Percentiles rank a stretch among this genome's conserved stretches.
Evolutionary conservation across 2,329 filamentous ascomycete species (phyloP).

Genomic region (Blastomyces silverae): DNA sequence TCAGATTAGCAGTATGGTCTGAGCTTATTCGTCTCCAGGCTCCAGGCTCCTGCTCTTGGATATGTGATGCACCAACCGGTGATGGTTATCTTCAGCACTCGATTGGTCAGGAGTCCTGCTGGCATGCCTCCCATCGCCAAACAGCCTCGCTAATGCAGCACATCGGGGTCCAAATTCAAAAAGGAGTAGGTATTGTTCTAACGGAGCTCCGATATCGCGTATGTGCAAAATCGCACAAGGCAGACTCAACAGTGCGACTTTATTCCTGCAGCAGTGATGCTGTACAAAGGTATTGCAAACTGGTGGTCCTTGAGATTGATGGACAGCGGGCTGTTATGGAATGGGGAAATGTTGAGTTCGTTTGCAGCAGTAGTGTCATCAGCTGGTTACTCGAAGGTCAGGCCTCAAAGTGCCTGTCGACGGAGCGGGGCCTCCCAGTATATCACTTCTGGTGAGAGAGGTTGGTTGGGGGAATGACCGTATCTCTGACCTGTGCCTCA

Average conservation of each 20-base stretch:
- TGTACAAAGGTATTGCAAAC: not conserved
- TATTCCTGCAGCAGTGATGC: not conserved
- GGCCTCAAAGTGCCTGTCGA: not conserved
- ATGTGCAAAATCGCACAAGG: not conserved
- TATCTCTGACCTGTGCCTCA: not conserved
- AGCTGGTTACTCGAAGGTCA: not conserved
- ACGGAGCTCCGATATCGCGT: not conserved
- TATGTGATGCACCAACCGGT: not conserved
- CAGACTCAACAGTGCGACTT: not conserved
- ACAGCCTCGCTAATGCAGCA: not conserved
- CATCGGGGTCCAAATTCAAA: not conserved
- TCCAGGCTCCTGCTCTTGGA: not conserved
- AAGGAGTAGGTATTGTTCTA: not conserved
- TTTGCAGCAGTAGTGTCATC: not conserved
- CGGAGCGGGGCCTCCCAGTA: not conserved
- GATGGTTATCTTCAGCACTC: not conserved
- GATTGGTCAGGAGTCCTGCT: not conserved
- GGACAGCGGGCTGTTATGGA: not conserved
- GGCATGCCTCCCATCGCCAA: not conserved
- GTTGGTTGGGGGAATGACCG: not conserved
- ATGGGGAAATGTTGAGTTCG: not conserved
- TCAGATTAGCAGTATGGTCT: no score
- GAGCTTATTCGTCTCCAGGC: no score
- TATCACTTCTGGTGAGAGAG: not conserved
- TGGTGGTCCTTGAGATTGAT: not conserved